phyloP scores from a whole-genome alignment of 176 grass and related monocot species.

The Tillandsia fasciculata region DNA sequence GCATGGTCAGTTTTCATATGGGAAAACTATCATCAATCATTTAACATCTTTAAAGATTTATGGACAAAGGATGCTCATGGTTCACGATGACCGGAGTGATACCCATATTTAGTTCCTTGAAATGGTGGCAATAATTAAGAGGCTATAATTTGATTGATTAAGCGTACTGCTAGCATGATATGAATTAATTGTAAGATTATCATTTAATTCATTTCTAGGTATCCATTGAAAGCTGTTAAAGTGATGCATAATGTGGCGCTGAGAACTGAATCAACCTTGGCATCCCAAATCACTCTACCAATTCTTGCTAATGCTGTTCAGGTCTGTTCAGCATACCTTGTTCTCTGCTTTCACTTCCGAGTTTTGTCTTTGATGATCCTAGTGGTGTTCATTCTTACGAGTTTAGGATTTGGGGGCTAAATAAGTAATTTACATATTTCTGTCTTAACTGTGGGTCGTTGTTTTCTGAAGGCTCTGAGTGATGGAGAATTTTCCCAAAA shows the following conservation, averaged over 20 bases:
- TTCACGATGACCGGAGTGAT: not conserved
- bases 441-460: conserved; percentile 14
- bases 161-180: not conserved
- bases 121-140: not conserved
- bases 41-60: not conserved
- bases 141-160: not conserved
- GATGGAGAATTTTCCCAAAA: conserved; percentile 44
- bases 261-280: conserved; percentile 84
- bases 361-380: not conserved
- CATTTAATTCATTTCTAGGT: conserved; percentile 39
- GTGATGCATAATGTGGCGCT: conserved; percentile 92
- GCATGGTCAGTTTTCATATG: not conserved
- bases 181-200: conserved; percentile 6
- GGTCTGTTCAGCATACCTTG: conserved; percentile 31
- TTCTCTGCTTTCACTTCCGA: not conserved
- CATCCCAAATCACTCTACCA: conserved; percentile 27
- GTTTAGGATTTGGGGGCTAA: not conserved
- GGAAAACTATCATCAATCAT: not conserved
- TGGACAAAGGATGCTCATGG: not conserved
- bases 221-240: conserved; percentile 91
- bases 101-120: not conserved
- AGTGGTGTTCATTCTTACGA: not conserved
- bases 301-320: conserved; percentile 35
- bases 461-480: conserved; percentile 35
- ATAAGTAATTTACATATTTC: not conserved